Evolutionary conservation across 495 filamentous ascomycete genomes (phyloP).

Genomic region (Thermochaetoides thermophila): DNA sequence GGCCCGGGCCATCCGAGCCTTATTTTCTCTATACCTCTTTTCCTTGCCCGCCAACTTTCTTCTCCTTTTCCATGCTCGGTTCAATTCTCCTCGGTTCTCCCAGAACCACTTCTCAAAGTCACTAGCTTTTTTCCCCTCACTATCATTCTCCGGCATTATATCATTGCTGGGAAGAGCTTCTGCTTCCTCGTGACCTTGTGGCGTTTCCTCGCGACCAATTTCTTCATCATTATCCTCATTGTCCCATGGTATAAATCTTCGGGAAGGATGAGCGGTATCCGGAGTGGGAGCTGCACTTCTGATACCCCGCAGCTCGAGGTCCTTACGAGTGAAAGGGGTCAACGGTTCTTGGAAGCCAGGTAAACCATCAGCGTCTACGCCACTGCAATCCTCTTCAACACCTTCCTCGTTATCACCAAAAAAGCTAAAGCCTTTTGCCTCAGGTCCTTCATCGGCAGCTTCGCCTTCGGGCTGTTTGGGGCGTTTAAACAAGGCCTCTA

Average conservation of each 20-base stretch:
- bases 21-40: slow-evolving; percentile 75
- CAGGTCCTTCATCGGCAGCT: slow-evolving; percentile 10
- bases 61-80: slow-evolving; percentile 79
- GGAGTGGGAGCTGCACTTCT: slow-evolving; percentile 87
- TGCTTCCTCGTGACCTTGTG: slow-evolving; percentile 17
- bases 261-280: slow-evolving; percentile 66
- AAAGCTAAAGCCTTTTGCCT: slow-evolving; percentile 31
- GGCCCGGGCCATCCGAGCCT: slow-evolving; percentile 36
- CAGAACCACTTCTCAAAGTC: slow-evolving; percentile 87
- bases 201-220: slow-evolving; percentile 25
- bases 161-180: slow-evolving; percentile 11
- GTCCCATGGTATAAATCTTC: slow-evolving; percentile 37
- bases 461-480: slow-evolving; percentile 27
- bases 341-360: slow-evolving; percentile 38
- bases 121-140: slow-evolving; percentile 24
- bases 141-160: slow-evolving; percentile 10
- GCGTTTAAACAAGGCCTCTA: slow-evolving; percentile 82
- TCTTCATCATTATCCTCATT: slow-evolving; percentile 24
- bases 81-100: slow-evolving; percentile 78
- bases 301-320: slow-evolving; percentile 55
- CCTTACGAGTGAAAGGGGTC: slow-evolving; percentile 66
- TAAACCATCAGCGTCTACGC: slow-evolving; percentile 5
- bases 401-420: slow-evolving; percentile 28
- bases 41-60: slow-evolving; percentile 70
- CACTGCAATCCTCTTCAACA: slow-evolving; percentile 39